Evolutionary conservation across 208 protist genomes (phyloP), one percentile per base, ranked within the genome.

Genomic region (Wallacemonas sp.): DNA sequence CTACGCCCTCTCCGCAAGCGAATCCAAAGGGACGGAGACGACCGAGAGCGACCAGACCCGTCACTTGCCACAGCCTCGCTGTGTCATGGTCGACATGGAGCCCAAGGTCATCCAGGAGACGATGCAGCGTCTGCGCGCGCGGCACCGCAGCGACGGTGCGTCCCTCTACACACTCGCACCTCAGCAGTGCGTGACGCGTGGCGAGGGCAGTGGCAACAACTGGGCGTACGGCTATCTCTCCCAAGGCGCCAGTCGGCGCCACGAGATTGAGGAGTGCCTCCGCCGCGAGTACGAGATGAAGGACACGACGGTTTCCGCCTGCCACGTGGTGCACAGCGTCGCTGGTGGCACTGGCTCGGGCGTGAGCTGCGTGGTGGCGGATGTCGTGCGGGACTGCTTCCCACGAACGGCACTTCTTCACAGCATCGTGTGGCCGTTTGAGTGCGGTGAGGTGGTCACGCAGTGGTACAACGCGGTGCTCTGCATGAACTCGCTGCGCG

Each of bases 331-430:
- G 56, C 92, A 96, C 65, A 90, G 81, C 56, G 55, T 96, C 11
- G 92, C 89, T 1, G 94, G 94, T 9, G 94, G 94, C 21, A 98
- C 94, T 3, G 94, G 94, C 17, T 91, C 84, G 29, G 95, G 95
- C 0, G 85, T 98, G 21, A 82, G 92, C 34, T 92, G 76, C 41
- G 61, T 89, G 3, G 77, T 97, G 1, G 68, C 91, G 1, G 90
- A 97, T 36, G 64, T 81, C 6, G 63, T 95, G 5, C 76, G 81
- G 44, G 68, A 86, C 12, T 54, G 77, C 32, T 96, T 87, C 52
- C 87, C 90, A 12, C 68, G 46, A 23, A 63, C 76, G 17, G 62
- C 76, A 14, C 56, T 96, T 6, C 65, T 91, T 27, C 80, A 93
- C 64, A 79, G 83, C 3, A 64, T 82, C 11, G 87, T 97, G 41